Evolutionary conservation across 2,329 filamentous ascomycete species (phyloP).

Genomic region (Colletotrichum graminicola): DNA sequence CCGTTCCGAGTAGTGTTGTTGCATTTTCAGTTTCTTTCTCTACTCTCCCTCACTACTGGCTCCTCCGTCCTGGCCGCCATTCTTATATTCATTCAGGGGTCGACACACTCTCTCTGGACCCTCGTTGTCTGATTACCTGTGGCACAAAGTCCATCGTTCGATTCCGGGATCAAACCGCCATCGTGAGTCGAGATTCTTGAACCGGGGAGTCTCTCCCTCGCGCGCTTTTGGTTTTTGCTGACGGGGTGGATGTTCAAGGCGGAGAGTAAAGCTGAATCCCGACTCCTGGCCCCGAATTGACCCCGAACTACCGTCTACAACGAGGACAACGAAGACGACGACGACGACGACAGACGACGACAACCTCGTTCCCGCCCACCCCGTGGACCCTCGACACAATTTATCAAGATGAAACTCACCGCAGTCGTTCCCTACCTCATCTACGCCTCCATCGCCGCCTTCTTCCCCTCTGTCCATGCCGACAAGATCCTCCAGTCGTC

Average conservation of each 20-base stretch:
- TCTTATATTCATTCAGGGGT: not conserved
- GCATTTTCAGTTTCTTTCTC: not conserved
- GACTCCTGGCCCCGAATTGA: not conserved
- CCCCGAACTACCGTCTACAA: not conserved
- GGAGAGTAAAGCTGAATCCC: not conserved
- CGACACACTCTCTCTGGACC: not conserved
- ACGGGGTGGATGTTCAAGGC: not conserved
- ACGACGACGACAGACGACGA: not conserved
- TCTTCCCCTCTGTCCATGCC: conserved; percentile 63
- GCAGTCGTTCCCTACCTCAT: conserved; percentile 50
- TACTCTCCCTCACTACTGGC: not conserved
- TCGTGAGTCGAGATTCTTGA: not conserved
- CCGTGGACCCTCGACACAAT: not conserved
- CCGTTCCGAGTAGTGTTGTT: not conserved
- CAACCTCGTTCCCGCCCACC: not conserved
- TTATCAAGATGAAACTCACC: conserved; percentile 24
- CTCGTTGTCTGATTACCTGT: not conserved
- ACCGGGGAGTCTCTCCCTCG: not conserved
- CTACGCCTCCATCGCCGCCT: conserved; percentile 58
- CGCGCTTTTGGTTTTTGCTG: not conserved
- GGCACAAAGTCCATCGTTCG: not conserved
- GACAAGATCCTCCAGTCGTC: conserved; percentile 80
- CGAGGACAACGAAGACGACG: not conserved
- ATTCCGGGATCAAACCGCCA: not conserved
- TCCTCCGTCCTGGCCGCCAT: not conserved